Evolutionary conservation across 768 basidiomycete species (phyloP).

Genomic region (Coprinellus micaceus): DNA sequence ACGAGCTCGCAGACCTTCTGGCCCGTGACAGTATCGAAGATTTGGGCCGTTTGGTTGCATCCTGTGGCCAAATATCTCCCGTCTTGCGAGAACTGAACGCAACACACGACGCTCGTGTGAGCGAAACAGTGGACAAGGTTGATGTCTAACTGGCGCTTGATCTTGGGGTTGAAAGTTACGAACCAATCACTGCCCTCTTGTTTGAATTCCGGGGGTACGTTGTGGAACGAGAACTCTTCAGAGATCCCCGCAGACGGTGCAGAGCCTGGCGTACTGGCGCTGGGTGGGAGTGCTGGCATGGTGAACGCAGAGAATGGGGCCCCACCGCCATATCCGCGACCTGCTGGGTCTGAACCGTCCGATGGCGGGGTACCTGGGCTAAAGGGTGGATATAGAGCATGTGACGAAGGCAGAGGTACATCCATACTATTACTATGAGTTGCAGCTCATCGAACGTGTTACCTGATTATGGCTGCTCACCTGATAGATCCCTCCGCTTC

Average conservation of each 20-base stretch:
- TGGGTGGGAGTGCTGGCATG: not conserved
- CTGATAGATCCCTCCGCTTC: not conserved
- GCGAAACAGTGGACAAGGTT: constrained; percentile 72
- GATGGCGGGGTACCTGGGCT: not conserved
- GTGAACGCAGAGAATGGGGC: not conserved
- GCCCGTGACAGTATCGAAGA: constrained; percentile 90
- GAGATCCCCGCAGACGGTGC: too few relatives aligned
- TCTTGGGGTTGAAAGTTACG: constrained; percentile 76
- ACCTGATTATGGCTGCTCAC: not conserved
- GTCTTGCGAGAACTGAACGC: constrained; percentile 91
- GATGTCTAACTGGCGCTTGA: constrained; percentile 70
- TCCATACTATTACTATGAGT: not conserved
- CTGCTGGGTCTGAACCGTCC: not conserved
- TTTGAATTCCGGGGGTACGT: constrained; percentile 48
- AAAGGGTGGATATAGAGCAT: not conserved
- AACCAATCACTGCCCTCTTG: constrained; percentile 83
- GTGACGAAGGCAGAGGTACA: not conserved
- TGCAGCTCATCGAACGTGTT: not conserved
- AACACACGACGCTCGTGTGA: constrained; percentile 80
- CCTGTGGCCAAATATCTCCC: constrained; percentile 93
- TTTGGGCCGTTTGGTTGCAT: constrained; percentile 93
- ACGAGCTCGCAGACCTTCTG: constrained; percentile 58
- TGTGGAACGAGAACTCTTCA: constrained; percentile 22
- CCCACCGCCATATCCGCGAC: not conserved
- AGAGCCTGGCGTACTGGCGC: not conserved